Evolutionary conservation across 192 early-diverging fungal species (phyloP).

Genomic region (Coemansia sp.): DNA sequence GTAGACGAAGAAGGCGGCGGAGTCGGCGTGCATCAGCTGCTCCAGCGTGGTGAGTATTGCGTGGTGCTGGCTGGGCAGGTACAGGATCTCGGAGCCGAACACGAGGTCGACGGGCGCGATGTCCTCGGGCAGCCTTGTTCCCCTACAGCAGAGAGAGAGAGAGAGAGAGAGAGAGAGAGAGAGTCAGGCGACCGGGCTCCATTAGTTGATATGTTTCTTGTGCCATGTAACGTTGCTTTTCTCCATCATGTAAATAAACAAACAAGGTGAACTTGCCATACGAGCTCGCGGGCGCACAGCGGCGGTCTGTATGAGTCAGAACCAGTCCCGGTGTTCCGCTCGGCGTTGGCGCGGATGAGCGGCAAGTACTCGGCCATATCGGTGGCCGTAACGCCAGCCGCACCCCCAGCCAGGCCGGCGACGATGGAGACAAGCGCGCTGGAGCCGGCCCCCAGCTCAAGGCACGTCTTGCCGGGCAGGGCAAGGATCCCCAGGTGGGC

Average conservation of each 20-base stretch:
- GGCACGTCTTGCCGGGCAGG: constrained; percentile 12
- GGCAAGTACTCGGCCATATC: constrained; percentile 18
- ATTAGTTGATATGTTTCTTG: no score
- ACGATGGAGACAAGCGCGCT: constrained; percentile 23
- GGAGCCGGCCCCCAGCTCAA: constrained; percentile 24
- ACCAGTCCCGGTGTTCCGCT: background rate
- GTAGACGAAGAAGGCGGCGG: constrained; percentile 23
- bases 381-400: constrained; percentile 14
- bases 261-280: constrained; percentile 6
- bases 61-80: constrained; percentile 20
- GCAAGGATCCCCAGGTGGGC: constrained; percentile 2
- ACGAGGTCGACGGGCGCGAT: constrained; percentile 13
- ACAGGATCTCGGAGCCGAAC: constrained; percentile 34
- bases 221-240: no score
- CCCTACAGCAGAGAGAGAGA: no score
- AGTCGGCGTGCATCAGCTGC: constrained; percentile 13
- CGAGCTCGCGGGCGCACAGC: constrained; percentile 12
- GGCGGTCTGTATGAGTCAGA: background rate
- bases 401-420: constrained; percentile 3
- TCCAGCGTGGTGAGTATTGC: constrained; percentile 10
- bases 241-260: no score
- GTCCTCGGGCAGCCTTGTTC: background rate
- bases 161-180: no score
- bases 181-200: no score
- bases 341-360: constrained; percentile 14